These are phyloP conservation scores for Letharia columbiana DNA, from an alignment of 495 filamentous ascomycete genomes.

Conservation along the genomic window DNA sequence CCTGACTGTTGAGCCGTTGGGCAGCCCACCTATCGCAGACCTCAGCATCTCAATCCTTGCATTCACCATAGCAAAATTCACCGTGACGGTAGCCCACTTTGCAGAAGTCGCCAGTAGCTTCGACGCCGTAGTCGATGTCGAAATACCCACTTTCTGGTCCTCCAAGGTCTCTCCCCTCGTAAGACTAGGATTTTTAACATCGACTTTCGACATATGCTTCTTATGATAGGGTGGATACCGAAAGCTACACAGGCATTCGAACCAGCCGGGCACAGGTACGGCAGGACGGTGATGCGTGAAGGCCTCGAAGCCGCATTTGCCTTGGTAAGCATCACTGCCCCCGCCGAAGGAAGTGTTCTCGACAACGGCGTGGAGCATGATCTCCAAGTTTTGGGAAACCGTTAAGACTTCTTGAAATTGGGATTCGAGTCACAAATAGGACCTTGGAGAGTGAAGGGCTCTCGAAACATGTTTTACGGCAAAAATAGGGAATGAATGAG, in stretches of 20 bases:
- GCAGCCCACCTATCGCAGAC: background rate
- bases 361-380: slow-evolving; percentile 15
- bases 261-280: slow-evolving; percentile 20
- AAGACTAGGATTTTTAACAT: slow-evolving; percentile 9
- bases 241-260: slow-evolving; percentile 18
- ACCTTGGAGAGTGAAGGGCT: background rate
- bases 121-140: background rate
- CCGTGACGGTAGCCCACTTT: background rate
- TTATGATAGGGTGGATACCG: slow-evolving; percentile 20
- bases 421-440: background rate
- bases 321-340: slow-evolving; percentile 22
- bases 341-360: slow-evolving; percentile 24
- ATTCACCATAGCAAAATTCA: slow-evolving; percentile 8
- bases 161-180: slow-evolving; percentile 19
- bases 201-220: slow-evolving; percentile 15
- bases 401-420: background rate
- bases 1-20: too few species aligned
- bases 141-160: slow-evolving; percentile 15
- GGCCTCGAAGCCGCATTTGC: slow-evolving; percentile 26
- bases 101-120: background rate
- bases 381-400: background rate
- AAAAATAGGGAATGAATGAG: background rate
- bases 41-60: slow-evolving; percentile 1
- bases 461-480: background rate
- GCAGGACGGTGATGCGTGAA: slow-evolving; percentile 23